phyloP scores from a whole-genome alignment of 108 stramenopile species.

The Skeletonema menzelii region DNA sequence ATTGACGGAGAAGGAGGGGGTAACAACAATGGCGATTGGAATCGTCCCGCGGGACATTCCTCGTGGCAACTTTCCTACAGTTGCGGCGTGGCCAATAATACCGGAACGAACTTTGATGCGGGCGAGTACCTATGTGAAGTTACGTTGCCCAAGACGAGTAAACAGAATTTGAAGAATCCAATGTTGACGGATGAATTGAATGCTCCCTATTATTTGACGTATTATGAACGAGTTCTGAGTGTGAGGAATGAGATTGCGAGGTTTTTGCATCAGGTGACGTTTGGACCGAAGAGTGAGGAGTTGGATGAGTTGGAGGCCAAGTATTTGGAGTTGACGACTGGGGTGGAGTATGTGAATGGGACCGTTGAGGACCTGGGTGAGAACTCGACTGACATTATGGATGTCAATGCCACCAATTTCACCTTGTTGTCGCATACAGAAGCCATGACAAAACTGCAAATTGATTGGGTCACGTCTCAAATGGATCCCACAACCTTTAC shows the following conservation, averaged over 20 bases:
- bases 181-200: neutral
- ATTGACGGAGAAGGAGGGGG: neutral
- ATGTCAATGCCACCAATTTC: neutral
- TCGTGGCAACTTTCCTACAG: neutral
- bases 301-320: constrained; percentile 6
- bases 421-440: neutral
- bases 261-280: constrained; percentile 43
- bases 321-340: neutral
- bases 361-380: too few species aligned
- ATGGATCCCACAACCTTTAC: neutral
- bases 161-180: neutral
- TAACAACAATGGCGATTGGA: neutral
- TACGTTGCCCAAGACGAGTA: neutral
- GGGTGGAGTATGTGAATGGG: too few species aligned
- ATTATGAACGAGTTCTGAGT: neutral
- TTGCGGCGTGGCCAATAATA: neutral
- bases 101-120: neutral
- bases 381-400: too few species aligned
- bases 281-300: constrained; percentile 28
- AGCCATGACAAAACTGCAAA: neutral
- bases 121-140: neutral
- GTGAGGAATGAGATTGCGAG: constrained; percentile 25
- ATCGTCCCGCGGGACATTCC: neutral
- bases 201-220: constrained; percentile 4
- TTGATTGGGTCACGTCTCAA: neutral